phyloP scores from a whole-genome alignment of 352 stramenopile species.

The Globisporangium emineosum region DNA sequence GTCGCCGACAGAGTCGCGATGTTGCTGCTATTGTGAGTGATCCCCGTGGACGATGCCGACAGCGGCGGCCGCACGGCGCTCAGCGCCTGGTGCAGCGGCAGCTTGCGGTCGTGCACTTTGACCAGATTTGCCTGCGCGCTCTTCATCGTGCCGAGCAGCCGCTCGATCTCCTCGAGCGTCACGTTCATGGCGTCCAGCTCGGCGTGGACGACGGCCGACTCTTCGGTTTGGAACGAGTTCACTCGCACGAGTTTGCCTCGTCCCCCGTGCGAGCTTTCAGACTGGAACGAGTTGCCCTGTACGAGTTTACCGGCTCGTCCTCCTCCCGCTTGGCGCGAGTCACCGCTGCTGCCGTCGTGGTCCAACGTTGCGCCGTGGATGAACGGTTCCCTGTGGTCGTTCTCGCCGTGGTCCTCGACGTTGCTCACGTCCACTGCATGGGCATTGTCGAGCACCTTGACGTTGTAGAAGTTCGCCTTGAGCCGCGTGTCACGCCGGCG shows the following conservation, averaged over 20 bases:
- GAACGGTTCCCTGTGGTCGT: constrained; percentile 30
- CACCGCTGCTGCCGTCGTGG: constrained; percentile 13
- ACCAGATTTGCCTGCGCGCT: constrained; percentile 34
- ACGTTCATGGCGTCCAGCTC: constrained; percentile 48
- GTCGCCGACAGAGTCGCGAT: background rate
- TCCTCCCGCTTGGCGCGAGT: constrained; percentile 2
- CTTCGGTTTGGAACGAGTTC: constrained; percentile 48
- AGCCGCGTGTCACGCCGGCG: constrained; percentile 42
- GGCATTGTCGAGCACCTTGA: constrained; percentile 68
- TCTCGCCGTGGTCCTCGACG: constrained; percentile 34
- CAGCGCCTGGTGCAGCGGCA: constrained; percentile 40
- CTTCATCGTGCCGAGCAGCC: constrained; percentile 36
- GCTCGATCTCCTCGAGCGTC: constrained; percentile 42
- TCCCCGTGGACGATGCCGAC: background rate
- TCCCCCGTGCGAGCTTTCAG: constrained; percentile 3
- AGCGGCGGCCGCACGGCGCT: constrained; percentile 10
- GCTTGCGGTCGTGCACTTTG: constrained; percentile 36
- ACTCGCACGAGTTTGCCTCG: constrained; percentile 17
- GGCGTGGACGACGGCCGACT: constrained; percentile 34
- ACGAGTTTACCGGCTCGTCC: constrained; percentile 18
- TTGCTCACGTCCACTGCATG: constrained; percentile 54
- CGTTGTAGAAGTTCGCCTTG: constrained; percentile 45
- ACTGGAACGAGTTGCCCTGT: constrained; percentile 35
- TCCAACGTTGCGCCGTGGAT: constrained; percentile 26
- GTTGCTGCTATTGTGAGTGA: background rate